Conservation (phyloP, 192 early-diverging fungal genomes). For the Rhizophlyctis rosea region DNA sequence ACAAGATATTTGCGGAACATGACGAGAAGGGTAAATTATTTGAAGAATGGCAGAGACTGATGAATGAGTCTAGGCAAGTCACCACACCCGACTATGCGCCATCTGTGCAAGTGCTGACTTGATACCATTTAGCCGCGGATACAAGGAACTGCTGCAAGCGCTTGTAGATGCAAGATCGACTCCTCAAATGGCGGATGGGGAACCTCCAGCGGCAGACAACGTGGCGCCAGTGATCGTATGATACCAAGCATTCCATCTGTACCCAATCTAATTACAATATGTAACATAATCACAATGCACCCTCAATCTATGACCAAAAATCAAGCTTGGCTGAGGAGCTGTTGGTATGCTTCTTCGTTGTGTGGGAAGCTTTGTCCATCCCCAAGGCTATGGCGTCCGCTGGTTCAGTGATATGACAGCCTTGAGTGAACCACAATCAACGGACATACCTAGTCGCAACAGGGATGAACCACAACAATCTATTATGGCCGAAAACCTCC, state of each 20-base stretch:
- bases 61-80: too few species aligned
- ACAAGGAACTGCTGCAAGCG: slow-evolving; percentile 7
- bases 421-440: slow-evolving; percentile 5
- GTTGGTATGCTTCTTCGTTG: slow-evolving; percentile 27
- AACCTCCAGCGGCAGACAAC: too few species aligned
- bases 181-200: too few species aligned
- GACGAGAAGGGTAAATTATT: background rate
- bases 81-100: too few species aligned
- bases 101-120: too few species aligned
- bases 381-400: slow-evolving; percentile 21
- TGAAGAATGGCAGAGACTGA: slow-evolving; percentile 1
- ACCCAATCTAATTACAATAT: too few species aligned
- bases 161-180: too few species aligned
- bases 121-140: slow-evolving; percentile 11
- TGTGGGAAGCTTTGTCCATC: slow-evolving; percentile 42
- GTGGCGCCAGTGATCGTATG: too few species aligned
- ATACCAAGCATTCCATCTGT: too few species aligned
- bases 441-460: slow-evolving; percentile 30
- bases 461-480: slow-evolving; percentile 40
- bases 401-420: background rate
- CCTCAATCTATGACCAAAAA: too few species aligned
- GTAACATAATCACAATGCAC: too few species aligned
- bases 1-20: background rate
- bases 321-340: slow-evolving; percentile 13
- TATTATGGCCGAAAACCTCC: slow-evolving; percentile 35